Conservation (phyloP, 441 rosid genomes). For the Theobroma grandiflorum region DNA sequence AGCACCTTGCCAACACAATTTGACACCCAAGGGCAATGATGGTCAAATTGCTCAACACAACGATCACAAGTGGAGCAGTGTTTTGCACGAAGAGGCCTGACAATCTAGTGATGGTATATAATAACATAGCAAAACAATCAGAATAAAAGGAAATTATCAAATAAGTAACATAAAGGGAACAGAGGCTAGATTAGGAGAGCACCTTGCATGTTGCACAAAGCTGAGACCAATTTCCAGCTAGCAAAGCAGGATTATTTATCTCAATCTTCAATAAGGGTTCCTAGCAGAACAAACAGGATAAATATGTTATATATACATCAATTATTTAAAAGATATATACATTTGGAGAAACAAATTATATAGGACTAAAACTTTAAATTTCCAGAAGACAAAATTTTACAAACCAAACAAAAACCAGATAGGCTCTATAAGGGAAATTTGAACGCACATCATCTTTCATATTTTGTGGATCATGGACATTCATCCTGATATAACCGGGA, state of each 20-base stretch:
- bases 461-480: constrained; percentile 73
- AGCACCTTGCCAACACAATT: constrained; percentile 98
- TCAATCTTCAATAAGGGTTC: constrained; percentile 96
- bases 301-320: background rate
- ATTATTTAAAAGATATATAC: background rate
- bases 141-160: constrained; percentile 13
- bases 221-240: constrained; percentile 97
- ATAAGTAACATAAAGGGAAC: constrained; percentile 19
- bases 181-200: constrained; percentile 23
- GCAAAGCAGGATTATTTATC: constrained; percentile 86
- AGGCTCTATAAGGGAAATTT: constrained; percentile 25
- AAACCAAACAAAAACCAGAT: constrained; percentile 22
- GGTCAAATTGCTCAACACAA: constrained; percentile 98
- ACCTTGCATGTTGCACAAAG: constrained; percentile 99
- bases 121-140: constrained; percentile 25
- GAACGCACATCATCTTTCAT: constrained; percentile 90
- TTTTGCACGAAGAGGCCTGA: constrained; percentile 96
- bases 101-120: constrained; percentile 58
- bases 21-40: constrained; percentile 99
- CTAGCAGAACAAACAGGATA: constrained; percentile 42
- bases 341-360: background rate
- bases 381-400: background rate
- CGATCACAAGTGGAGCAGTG: constrained; percentile 96
- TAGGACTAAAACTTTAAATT: background rate
- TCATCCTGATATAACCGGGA: constrained; percentile 93